These are phyloP conservation scores for Populus deltoides DNA, from an alignment of 345 rosid species.

Conservation along the genomic window DNA sequence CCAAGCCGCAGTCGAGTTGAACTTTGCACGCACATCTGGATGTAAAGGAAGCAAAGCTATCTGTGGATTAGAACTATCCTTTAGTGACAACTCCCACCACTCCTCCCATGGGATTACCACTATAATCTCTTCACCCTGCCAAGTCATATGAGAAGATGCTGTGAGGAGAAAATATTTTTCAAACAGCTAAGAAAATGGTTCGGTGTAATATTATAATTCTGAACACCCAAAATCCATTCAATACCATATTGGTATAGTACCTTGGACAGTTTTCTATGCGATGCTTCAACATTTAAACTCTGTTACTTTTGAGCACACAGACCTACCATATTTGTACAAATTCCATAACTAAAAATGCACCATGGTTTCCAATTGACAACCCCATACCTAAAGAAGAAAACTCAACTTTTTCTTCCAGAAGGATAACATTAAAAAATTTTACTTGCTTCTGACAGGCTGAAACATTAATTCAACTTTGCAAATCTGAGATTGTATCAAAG, in stretches of 20 bases:
- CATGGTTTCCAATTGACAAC: background rate
- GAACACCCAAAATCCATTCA: background rate
- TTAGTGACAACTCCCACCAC: slow-evolving; percentile 87
- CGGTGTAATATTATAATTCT: background rate
- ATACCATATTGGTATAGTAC: background rate
- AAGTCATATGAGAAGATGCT: slow-evolving; percentile 11
- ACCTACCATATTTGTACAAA: background rate
- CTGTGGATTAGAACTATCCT: slow-evolving; percentile 90
- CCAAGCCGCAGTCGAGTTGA: slow-evolving; percentile 93
- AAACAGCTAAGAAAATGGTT: background rate
- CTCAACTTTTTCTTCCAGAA: background rate
- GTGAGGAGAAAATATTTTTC: background rate
- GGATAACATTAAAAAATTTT: background rate
- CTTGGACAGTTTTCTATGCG: background rate
- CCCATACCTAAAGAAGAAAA: background rate
- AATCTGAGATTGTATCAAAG: background rate
- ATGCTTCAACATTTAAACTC: background rate
- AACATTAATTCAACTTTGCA: background rate
- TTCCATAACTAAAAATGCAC: background rate
- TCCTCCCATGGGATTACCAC: slow-evolving; percentile 93
- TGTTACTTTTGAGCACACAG: background rate
- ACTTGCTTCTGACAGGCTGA: background rate
- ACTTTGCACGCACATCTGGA: slow-evolving; percentile 68
- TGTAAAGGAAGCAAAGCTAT: slow-evolving; percentile 87
- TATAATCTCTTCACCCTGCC: slow-evolving; percentile 91